A percentile compares a stretch with the other conserved stretches of the same genome.
Conservation (phyloP, 169 alveolate genomes). For the Haemoproteus tartakovskyi region DNA sequence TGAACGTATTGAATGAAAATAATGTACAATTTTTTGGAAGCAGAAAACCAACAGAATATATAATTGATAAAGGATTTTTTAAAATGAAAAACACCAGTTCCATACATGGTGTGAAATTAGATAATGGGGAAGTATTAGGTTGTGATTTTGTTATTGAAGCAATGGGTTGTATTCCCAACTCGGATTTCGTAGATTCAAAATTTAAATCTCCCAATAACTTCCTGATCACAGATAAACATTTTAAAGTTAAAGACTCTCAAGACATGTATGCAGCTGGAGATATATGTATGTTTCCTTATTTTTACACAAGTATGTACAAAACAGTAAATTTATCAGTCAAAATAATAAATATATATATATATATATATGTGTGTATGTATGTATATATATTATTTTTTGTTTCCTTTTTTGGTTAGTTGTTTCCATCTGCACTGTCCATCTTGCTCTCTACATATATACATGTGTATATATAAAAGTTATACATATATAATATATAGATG, state of each 20-base stretch:
- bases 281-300: constrained; percentile 75
- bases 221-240: constrained; percentile 66
- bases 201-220: constrained; percentile 66
- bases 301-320: constrained; percentile 59
- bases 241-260: constrained; percentile 70
- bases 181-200: constrained; percentile 67
- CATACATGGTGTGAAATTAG: constrained; percentile 70
- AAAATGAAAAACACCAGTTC: constrained; percentile 36
- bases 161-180: constrained; percentile 73
- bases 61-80: constrained; percentile 13
- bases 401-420: background rate
- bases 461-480: too few relatives aligned
- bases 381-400: background rate
- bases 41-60: constrained; percentile 56
- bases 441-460: too few relatives aligned
- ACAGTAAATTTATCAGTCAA: background rate
- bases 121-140: constrained; percentile 66
- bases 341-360: background rate
- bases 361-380: background rate
- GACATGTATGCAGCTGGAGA: constrained; percentile 81
- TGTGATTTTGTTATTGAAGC: constrained; percentile 81
- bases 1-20: constrained; percentile 65
- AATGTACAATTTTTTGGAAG: constrained; percentile 67
- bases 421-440: too few relatives aligned
- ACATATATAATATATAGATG: too few relatives aligned